These are phyloP conservation scores for Hyphodiscus hymeniophilus DNA, from an alignment of 495 filamentous ascomycete genomes.

Conservation along the genomic window DNA sequence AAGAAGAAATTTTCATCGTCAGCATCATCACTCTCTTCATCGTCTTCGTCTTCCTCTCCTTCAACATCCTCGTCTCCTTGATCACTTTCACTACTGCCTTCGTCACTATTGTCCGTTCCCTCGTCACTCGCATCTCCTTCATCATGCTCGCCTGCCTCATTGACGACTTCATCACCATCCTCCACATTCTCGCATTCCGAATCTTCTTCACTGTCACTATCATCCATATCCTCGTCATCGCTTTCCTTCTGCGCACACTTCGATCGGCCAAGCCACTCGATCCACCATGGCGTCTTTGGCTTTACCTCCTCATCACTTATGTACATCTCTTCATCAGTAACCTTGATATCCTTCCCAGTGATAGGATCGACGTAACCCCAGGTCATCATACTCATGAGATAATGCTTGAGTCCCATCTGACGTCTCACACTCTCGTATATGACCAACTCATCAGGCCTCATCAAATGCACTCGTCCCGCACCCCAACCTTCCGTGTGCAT, in stretches of 20 bases:
- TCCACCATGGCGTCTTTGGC: neutral
- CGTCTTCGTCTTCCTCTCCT: neutral
- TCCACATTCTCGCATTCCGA: neutral
- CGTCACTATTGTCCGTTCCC: neutral
- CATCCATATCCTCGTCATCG: neutral
- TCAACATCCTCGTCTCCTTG: neutral
- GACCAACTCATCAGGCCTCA: slow-evolving; percentile 49
- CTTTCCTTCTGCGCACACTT: neutral
- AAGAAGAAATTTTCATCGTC: neutral
- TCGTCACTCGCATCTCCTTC: too few relatives aligned
- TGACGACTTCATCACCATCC: too few relatives aligned
- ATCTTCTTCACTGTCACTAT: neutral
- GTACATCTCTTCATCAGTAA: slow-evolving; percentile 35
- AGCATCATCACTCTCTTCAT: neutral
- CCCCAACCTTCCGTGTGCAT: slow-evolving; percentile 46
- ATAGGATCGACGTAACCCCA: slow-evolving; percentile 44
- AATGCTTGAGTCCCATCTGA: slow-evolving; percentile 33
- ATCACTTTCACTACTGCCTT: neutral
- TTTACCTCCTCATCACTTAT: slow-evolving; percentile 33
- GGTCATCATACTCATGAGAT: slow-evolving; percentile 40
- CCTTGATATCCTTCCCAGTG: slow-evolving; percentile 31
- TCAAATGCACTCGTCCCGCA: slow-evolving; percentile 29
- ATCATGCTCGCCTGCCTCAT: neutral
- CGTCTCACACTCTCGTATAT: slow-evolving; percentile 39
- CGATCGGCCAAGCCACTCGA: neutral